Base-by-base conservation (phyloP, 345 rosid species). In the Bretschneidera sinensis region DNA sequence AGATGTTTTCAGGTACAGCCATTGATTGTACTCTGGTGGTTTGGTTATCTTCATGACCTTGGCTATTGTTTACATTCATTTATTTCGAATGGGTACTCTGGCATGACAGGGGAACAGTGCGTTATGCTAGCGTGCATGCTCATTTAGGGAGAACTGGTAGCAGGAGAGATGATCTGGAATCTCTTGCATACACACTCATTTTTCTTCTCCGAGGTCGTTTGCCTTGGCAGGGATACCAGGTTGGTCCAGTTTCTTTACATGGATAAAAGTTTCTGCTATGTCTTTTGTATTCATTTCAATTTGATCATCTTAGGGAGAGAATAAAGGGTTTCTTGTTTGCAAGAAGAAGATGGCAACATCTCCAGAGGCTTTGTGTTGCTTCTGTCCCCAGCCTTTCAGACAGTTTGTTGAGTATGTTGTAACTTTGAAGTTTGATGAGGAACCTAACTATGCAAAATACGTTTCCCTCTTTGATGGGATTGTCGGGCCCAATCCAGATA, bases 211-310 rank as follows among this genome's bases (percentile, higher is more conserved):
- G 81, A 31, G 94, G 89, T 25, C 89, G 94, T 65, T 79, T 86
- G 66, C 94, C 94, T 54, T 84, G 94, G 94, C 94, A 86, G 59
- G 94, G 94, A 43, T 84, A 78, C 65, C 86, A 84, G 84, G 94
- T 82, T 52, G 60, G 73, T 71, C 17, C 49, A 55, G 43, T 47
- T 49, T 58, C 16, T 48, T 23, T 28, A 39, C 21, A 20, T 54
- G 21, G 24, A 39, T 31, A 18, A 21, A 19, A 19, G 21, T 55
- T n/a, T 58, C 45, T 13, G 16, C 60, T n/a, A n/a, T 16, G 21
- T n/a, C 19, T 49, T 16, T 21, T 20, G 20, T 14, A 17, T 2
- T 6, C 7, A 2, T 4, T 48, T 48, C 0, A n/a, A n/a, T n/a
- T n/a, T n/a, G n/a, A 54, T 54, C 65, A 43, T 66, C 17, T 59